These are phyloP conservation scores for Aristolochia californica DNA, from an alignment of 164 flowering plant species.

Conservation along the genomic window DNA sequence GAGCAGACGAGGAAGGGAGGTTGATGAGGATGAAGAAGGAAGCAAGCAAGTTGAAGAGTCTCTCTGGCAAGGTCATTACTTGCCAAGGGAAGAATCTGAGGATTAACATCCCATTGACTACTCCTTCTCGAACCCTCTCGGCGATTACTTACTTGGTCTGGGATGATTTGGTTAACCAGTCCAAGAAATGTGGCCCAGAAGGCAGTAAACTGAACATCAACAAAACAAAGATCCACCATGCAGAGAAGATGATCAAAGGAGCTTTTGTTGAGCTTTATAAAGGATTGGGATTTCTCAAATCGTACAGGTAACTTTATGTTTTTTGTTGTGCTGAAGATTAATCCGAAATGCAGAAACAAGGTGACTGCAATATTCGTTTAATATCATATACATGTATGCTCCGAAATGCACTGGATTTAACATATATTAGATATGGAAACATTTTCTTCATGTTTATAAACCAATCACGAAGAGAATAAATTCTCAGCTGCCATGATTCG, in stretches of 20 bases:
- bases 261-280: slow-evolving; percentile 83
- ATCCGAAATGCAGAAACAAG: background rate
- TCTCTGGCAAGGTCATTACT: slow-evolving; percentile 39
- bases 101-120: slow-evolving; percentile 76
- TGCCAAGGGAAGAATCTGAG: slow-evolving; percentile 70
- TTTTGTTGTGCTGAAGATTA: background rate
- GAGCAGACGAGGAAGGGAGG: slow-evolving; percentile 33
- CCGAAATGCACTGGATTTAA: too few relatives aligned
- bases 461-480: too few relatives aligned
- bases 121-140: slow-evolving; percentile 69
- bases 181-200: slow-evolving; percentile 50
- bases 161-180: slow-evolving; percentile 66
- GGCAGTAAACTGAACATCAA: slow-evolving; percentile 53
- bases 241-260: slow-evolving; percentile 88
- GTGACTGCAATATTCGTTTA: too few relatives aligned
- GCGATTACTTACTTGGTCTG: slow-evolving; percentile 62
- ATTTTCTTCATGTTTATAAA: too few relatives aligned
- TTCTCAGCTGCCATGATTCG: too few relatives aligned
- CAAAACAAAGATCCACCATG: slow-evolving; percentile 70
- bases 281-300: slow-evolving; percentile 76
- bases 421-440: too few relatives aligned
- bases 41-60: slow-evolving; percentile 36
- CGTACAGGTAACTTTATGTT: slow-evolving; percentile 46
- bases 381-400: too few relatives aligned
- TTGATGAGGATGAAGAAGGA: slow-evolving; percentile 34